phyloP scores from a whole-genome alignment of 2,329 filamentous ascomycete genomes.

The Exserohilum turcica region DNA sequence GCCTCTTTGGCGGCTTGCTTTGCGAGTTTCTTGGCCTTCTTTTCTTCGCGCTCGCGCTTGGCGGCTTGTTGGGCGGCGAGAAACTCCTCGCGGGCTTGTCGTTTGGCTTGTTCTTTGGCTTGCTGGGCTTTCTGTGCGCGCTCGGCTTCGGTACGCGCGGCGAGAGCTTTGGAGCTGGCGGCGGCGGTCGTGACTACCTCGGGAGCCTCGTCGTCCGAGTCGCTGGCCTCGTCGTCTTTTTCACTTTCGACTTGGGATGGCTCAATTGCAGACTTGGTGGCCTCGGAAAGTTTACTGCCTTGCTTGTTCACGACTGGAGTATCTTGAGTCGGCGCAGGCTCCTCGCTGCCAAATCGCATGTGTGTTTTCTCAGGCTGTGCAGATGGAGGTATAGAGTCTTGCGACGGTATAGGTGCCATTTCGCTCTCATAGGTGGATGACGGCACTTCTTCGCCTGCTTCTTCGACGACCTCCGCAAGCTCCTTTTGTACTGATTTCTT shows the following conservation, averaged over 20 bases:
- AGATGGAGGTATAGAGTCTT: conserved; percentile 16
- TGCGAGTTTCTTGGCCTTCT: conserved; percentile 39
- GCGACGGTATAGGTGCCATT: conserved; percentile 22
- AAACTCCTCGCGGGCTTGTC: conserved; percentile 39
- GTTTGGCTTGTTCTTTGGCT: conserved; percentile 33
- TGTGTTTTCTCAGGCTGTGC: conserved; percentile 29
- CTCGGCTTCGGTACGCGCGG: conserved; percentile 35
- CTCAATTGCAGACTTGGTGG: conserved; percentile 8
- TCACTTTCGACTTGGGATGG: conserved; percentile 17
- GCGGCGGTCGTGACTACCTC: conserved; percentile 43
- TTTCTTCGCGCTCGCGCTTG: conserved; percentile 38
- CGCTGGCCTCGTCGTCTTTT: conserved; percentile 33
- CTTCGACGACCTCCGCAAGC: conserved; percentile 19
- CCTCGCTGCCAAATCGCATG: conserved; percentile 46
- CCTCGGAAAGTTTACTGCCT: conserved; percentile 20
- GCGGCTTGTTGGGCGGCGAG: conserved; percentile 41
- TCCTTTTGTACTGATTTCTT: conserved; percentile 18
- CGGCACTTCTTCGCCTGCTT: conserved; percentile 34
- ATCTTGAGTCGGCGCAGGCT: conserved; percentile 22
- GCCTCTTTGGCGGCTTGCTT: conserved; percentile 21
- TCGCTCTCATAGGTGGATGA: conserved; percentile 39
- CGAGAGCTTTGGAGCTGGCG: conserved; percentile 36
- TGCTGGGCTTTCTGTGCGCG: conserved; percentile 38
- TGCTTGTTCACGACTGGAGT: conserved; percentile 14
- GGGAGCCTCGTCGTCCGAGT: conserved; percentile 48